Base-by-base conservation (phyloP, 78 protist species). In the Guillardia theta region DNA sequence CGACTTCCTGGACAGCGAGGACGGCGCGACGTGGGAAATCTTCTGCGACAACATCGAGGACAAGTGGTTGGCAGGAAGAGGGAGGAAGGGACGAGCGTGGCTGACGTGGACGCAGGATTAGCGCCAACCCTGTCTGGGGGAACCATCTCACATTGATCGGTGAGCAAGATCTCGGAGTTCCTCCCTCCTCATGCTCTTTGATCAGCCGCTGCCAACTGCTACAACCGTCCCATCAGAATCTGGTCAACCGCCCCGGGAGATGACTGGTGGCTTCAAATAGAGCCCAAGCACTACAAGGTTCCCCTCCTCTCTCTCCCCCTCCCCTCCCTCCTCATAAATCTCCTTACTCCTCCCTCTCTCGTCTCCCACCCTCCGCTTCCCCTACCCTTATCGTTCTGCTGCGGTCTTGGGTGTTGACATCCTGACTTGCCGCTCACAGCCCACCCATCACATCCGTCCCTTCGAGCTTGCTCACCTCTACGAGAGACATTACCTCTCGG, bases 271-370 rank as follows among this genome's bases (percentile, higher is more conserved):
- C 83, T 70, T 15, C 83, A 70, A 18, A 70, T 70, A 4, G 83
- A 70, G 36, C 83, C 83, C 41, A 70, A 70, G 41, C 83, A 70
- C 83, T 70, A 70, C 83, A 70, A 70, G 83, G 83, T 70, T 15
- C 22, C 6, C n/a, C 6, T 19, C n/a, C 12, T 64, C 12, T 64
- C 39, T 64, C 12, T 21, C 12, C 22, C 6, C 15, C 12, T 12
- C 6, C 12, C 33, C 12, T 64, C 21, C 15, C 12, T 64, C 12
- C n/a, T 24, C 22, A 5, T 5, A 19, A 4, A 5, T 64, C 12
- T 64, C 6, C n/a, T 4, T 64, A 15, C 9, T 15, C n/a, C 78
- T 12, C 33, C n/a, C 78, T 12, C 78, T 12, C 33, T 64, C 78
- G 12, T 21, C 22, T 15, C 22, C 78, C n/a, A 24, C n/a, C 78